Percentiles rank a stretch among this genome's conserved stretches.
phyloP scores from a whole-genome alignment of 768 basidiomycete species.

The Basidioascus undulatus region DNA sequence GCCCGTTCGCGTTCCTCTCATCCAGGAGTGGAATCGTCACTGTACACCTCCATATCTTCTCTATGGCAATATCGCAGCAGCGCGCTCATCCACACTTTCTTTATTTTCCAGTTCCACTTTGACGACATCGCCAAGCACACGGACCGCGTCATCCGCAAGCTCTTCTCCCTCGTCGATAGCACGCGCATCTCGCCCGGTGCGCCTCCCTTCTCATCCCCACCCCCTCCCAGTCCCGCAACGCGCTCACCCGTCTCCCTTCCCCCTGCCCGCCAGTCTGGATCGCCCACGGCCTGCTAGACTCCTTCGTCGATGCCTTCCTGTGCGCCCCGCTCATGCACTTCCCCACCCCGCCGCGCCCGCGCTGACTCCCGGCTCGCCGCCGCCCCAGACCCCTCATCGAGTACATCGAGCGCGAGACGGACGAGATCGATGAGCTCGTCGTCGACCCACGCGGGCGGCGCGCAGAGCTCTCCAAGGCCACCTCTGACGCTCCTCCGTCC shows the following conservation, averaged over 20 bases:
- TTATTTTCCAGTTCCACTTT: slow-evolving; percentile 49
- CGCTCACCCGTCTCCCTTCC: neutral
- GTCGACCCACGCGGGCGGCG: slow-evolving; percentile 17
- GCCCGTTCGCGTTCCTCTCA: neutral
- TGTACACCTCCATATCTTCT: neutral
- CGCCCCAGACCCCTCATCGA: slow-evolving; percentile 58
- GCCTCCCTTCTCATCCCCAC: slow-evolving; percentile 4
- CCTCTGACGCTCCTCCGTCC: neutral
- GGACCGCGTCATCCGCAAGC: slow-evolving; percentile 44
- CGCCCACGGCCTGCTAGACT: slow-evolving; percentile 74
- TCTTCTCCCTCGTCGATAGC: slow-evolving; percentile 36
- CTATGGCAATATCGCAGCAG: too few species aligned
- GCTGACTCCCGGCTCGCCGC: too few species aligned
- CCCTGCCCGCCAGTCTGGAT: slow-evolving; percentile 92
- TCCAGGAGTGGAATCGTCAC: neutral
- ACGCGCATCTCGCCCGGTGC: slow-evolving; percentile 48
- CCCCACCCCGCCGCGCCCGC: too few species aligned
- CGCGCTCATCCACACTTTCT: neutral
- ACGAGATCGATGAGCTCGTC: slow-evolving; percentile 48
- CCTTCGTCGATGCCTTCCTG: slow-evolving; percentile 81
- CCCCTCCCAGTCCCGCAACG: neutral
- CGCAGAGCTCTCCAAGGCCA: neutral
- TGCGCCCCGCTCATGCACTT: too few species aligned
- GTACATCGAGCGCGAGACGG: slow-evolving; percentile 56
- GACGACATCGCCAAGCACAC: slow-evolving; percentile 72